Percentiles rank a stretch among this genome's conserved stretches.
Evolutionary conservation across 139 green algal species (phyloP).

Genomic region (Raphidocelis subcapitata): DNA sequence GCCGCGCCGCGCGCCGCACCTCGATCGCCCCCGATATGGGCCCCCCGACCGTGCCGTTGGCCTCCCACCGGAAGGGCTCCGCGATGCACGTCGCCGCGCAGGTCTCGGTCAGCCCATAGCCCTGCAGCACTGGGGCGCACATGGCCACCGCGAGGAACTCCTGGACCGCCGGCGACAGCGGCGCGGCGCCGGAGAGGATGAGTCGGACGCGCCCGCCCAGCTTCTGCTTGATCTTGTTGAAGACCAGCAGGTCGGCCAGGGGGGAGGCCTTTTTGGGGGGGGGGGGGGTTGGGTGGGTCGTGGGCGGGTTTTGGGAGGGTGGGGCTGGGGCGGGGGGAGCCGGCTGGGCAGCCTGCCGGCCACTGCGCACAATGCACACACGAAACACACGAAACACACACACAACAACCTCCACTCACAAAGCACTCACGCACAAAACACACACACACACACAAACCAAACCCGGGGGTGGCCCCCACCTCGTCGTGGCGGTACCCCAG

Average conservation of each 20-base stretch:
- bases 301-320: too few species aligned
- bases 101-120: slow-evolving; percentile 91
- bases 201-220: slow-evolving; percentile 67
- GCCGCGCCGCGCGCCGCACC: slow-evolving; percentile 59
- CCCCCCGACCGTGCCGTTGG: slow-evolving; percentile 80
- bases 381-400: too few species aligned
- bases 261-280: too few species aligned
- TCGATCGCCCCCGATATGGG: too few species aligned
- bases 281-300: too few species aligned
- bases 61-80: slow-evolving; percentile 34
- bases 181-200: slow-evolving; percentile 61
- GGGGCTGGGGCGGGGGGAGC: too few species aligned
- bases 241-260: slow-evolving; percentile 76
- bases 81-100: slow-evolving; percentile 83
- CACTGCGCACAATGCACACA: too few species aligned
- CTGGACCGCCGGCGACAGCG: slow-evolving; percentile 53
- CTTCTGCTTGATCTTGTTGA: slow-evolving; percentile 71
- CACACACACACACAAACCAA: too few species aligned
- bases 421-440: too few species aligned
- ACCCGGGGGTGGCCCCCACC: too few species aligned
- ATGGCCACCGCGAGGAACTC: slow-evolving; percentile 65
- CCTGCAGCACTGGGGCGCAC: slow-evolving; percentile 64
- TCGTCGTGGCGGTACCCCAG: slow-evolving; percentile 30
- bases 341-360: too few species aligned
- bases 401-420: too few species aligned